Percentiles rank a stretch among this genome's conserved stretches.
These are phyloP conservation scores for Mortierella hygrophila DNA, from an alignment of 192 early-diverging fungal species.

Conservation along the genomic window DNA sequence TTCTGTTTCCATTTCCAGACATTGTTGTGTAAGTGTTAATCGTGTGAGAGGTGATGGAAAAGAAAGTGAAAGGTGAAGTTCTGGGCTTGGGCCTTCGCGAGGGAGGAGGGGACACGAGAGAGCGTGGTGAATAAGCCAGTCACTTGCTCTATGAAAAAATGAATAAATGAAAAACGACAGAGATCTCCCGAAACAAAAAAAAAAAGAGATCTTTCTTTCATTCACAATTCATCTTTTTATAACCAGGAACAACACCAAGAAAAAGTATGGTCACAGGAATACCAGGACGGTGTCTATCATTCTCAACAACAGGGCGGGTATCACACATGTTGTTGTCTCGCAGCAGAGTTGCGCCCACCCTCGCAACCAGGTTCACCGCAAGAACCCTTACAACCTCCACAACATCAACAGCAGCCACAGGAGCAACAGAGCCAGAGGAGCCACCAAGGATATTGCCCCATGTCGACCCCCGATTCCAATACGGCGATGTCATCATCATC, in stretches of 20 bases:
- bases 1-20: slow-evolving; percentile 29
- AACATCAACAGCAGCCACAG: neutral
- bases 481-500: slow-evolving; percentile 47
- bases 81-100: neutral
- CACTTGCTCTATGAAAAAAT: neutral
- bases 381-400: slow-evolving; percentile 10
- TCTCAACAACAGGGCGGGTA: neutral
- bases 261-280: neutral
- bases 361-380: neutral
- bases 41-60: neutral
- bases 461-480: slow-evolving; percentile 32
- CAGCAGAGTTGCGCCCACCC: neutral
- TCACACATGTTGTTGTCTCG: too few relatives aligned
- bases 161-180: neutral
- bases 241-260: neutral
- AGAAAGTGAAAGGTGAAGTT: too few relatives aligned
- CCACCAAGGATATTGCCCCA: slow-evolving; percentile 9
- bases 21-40: neutral
- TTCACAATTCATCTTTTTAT: neutral
- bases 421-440: neutral
- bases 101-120: too few relatives aligned
- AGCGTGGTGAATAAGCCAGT: too few relatives aligned
- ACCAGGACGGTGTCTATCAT: neutral
- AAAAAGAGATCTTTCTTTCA: neutral
- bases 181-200: neutral